Base-by-base conservation (phyloP, 306 rosid species). In the Acmispon strigosus region DNA sequence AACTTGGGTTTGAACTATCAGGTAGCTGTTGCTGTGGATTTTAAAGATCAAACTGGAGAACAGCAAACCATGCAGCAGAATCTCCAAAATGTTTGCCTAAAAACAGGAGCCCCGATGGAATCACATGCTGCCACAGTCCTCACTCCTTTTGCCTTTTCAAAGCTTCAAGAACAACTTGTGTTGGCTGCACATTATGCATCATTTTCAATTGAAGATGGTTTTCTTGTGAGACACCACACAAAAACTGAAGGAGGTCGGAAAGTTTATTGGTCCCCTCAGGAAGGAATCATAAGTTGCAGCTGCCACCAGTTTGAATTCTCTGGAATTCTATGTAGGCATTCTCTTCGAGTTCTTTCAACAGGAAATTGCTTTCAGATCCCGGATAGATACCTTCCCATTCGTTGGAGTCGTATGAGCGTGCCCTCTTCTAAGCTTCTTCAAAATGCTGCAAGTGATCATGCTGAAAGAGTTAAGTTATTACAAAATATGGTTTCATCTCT, bases 31-130 rank as follows among this genome's bases (percentile, higher is more conserved):
- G 96, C 93, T 58, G 90, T 93, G 57, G 98, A 93, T 88, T 93
- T 90, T 62, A 93, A 84, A 85, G 98, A 93, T 81, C 98, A 93
- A 81, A 88, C 96, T 44, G 98, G 96, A 71, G 98, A 93, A 75
- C 96, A 93, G 70, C 96, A 93, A 85, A 90, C 93, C 74, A 93
- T 93, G 98, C 98, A 93, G 81, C 98, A 93, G 82, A 93, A 88
- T 88, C 96, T 93, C 66, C 98, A 93, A 78, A 93, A 93, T 78
- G 90, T 93, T 60, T 84, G 90, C 84, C 87, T 90, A 70, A 93
- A 93, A 87, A 93, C 98, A 51, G 98, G 98, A 71, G 98, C 98
- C 15, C 98, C 98, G 7, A 93, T 93, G 98, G 98, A 93, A 76
- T 93, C 98, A 5, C 97, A 90, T 15, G 98, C 97, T 20, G 97